These are phyloP conservation scores for Sugiyamaella valdiviana DNA, from an alignment of 805 yeast species.

Conservation along the genomic window DNA sequence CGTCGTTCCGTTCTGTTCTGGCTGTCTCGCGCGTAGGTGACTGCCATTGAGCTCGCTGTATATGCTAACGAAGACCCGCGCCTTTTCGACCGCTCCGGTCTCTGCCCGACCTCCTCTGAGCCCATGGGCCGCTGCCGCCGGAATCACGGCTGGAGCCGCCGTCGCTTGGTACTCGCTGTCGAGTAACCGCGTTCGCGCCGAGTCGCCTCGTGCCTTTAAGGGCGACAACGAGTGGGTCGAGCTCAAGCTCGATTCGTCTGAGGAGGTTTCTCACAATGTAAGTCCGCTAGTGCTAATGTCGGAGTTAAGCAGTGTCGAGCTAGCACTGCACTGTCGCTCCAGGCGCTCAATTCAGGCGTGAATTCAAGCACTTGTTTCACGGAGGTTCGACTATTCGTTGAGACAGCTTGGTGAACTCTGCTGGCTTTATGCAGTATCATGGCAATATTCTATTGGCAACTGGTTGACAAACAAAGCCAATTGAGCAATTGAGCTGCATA, in stretches of 20 bases:
- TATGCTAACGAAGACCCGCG: constrained; percentile 8
- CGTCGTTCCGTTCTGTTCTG: not conserved
- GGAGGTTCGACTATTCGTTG: too few species aligned
- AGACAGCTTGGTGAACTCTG: too few species aligned
- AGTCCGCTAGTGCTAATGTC: not conserved
- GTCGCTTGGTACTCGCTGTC: constrained; percentile 32
- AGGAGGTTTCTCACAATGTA: constrained; percentile 26
- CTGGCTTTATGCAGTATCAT: too few species aligned
- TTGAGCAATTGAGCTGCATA: too few species aligned
- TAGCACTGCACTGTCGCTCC: too few species aligned
- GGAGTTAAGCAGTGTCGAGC: not conserved
- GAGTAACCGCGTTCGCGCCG: constrained; percentile 21
- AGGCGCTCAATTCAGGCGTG: too few species aligned
- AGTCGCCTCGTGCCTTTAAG: constrained; percentile 22
- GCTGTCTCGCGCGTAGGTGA: not conserved
- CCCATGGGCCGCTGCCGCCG: constrained; percentile 33
- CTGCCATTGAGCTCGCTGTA: not conserved
- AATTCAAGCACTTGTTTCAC: too few species aligned
- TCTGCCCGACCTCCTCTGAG: constrained; percentile 8
- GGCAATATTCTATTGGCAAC: too few species aligned
- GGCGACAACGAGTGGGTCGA: constrained; percentile 29
- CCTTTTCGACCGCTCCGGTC: constrained; percentile 7
- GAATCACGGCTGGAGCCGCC: constrained; percentile 42
- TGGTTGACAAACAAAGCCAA: not conserved
- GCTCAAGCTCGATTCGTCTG: constrained; percentile 21